Evolutionary conservation across 2,329 filamentous ascomycete species (phyloP).

Genomic region (Cercospora sp.): DNA sequence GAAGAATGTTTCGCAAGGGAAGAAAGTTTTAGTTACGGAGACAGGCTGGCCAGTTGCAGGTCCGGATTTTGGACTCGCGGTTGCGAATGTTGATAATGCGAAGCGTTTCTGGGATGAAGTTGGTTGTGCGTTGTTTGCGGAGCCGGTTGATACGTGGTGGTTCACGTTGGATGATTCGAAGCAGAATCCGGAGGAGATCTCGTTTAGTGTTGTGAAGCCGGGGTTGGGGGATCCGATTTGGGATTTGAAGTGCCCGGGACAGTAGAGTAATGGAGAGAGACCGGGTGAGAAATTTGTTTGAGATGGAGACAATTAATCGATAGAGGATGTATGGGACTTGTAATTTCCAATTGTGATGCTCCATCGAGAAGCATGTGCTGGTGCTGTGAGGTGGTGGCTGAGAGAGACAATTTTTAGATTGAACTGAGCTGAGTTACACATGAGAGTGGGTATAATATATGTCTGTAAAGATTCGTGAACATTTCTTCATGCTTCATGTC

Average conservation of each 20-base stretch:
- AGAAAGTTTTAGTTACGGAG: constrained; percentile 82
- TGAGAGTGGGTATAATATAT: background rate
- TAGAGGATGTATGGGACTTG: background rate
- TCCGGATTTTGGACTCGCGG: constrained; percentile 59
- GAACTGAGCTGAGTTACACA: background rate
- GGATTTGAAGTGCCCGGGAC: constrained; percentile 15
- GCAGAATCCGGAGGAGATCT: constrained; percentile 10
- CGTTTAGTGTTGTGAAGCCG: constrained; percentile 42
- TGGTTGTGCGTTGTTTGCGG: constrained; percentile 66
- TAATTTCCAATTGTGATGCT: background rate
- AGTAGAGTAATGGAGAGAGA: background rate
- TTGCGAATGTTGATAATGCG: constrained; percentile 66
- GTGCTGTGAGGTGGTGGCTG: background rate
- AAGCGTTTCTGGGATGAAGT: constrained; percentile 78
- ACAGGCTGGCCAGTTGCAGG: constrained; percentile 82
- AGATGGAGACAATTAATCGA: background rate
- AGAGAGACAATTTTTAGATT: background rate
- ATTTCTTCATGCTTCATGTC: constrained; percentile 33
- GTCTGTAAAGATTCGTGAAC: background rate
- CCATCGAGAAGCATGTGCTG: background rate
- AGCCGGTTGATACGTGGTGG: constrained; percentile 64
- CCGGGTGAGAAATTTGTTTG: background rate
- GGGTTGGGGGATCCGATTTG: constrained; percentile 23
- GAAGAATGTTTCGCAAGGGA: constrained; percentile 59
- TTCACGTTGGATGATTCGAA: constrained; percentile 38